Percentiles rank a stretch among this genome's conserved stretches.
These are phyloP conservation scores for Clonostachys solani DNA, from an alignment of 2,329 filamentous ascomycete genomes.

Conservation along the genomic window DNA sequence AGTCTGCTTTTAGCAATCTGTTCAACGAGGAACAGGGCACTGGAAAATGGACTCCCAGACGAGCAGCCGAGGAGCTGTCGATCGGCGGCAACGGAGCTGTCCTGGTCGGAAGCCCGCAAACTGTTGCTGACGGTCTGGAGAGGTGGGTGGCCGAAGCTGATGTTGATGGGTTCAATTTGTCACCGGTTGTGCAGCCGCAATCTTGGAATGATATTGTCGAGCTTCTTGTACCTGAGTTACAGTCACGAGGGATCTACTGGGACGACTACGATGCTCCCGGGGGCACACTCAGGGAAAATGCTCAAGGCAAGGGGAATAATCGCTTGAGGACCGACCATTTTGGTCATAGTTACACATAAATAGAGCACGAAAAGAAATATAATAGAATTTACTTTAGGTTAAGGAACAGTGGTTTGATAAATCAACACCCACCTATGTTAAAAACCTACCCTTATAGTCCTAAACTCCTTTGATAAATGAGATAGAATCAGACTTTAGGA, in stretches of 20 bases:
- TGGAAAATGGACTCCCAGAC: conserved; percentile 47
- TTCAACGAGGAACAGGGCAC: conserved; percentile 4
- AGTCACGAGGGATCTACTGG: conserved; percentile 1
- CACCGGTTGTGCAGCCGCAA: conserved; percentile 1
- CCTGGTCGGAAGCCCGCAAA: conserved; percentile 7
- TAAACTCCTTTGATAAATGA: no score
- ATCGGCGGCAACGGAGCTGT: conserved; percentile 30
- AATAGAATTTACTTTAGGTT: no score
- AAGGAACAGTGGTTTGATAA: no score
- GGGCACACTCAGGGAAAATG: not conserved
- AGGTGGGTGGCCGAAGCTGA: conserved; percentile 42
- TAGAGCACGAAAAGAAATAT: no score
- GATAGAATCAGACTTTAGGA: no score
- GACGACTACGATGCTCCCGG: conserved; percentile 10
- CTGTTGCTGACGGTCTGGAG: conserved; percentile 9
- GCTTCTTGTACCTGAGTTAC: conserved; percentile 6
- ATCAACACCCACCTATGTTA: no score
- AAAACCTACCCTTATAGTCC: no score
- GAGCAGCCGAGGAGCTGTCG: conserved; percentile 49
- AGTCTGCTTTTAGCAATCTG: conserved; percentile 11
- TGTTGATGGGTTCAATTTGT: conserved; percentile 51
- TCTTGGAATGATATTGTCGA: conserved; percentile 15
- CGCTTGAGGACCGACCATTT: no score
- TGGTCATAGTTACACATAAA: no score
- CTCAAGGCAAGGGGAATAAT: no score